Percentiles rank a stretch among this genome's conserved stretches.
Conservation (phyloP, 805 yeast genomes). For the Isabelozyma heimii region DNA sequence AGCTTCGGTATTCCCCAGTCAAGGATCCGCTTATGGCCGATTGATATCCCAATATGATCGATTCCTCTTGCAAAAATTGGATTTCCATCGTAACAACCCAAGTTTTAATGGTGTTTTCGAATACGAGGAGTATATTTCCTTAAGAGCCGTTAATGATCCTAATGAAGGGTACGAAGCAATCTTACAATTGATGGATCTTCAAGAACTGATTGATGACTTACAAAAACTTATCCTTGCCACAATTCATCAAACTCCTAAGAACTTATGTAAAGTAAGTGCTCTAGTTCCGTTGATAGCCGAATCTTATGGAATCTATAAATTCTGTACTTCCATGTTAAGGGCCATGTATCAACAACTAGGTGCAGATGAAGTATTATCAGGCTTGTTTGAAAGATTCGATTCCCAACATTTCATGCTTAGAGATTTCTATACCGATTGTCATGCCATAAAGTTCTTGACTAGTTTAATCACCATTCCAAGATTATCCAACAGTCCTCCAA, state of each 20-base stretch:
- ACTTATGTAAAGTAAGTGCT: conserved; percentile 80
- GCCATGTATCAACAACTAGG: conserved; percentile 77
- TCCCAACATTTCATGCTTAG: conserved; percentile 69
- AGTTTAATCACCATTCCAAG: conserved; percentile 79
- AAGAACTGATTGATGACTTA: conserved; percentile 77
- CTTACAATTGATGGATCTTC: conserved; percentile 78
- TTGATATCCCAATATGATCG: conserved; percentile 75
- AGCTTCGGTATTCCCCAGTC: conserved; percentile 49
- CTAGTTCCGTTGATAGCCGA: conserved; percentile 89
- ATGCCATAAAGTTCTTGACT: conserved; percentile 76
- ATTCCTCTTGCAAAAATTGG: conserved; percentile 68
- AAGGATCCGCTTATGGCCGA: conserved; percentile 57
- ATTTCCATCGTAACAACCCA: conserved; percentile 79
- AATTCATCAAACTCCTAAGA: conserved; percentile 54
- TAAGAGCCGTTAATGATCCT: conserved; percentile 86
- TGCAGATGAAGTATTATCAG: conserved; percentile 72
- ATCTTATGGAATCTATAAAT: conserved; percentile 88
- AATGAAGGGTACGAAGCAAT: conserved; percentile 93
- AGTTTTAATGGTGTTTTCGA: conserved; percentile 95
- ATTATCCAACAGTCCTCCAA: conserved; percentile 58
- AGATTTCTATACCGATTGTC: conserved; percentile 88
- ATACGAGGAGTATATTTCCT: conserved; percentile 89
- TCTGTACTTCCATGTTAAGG: conserved; percentile 83
- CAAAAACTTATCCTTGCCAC: conserved; percentile 75
- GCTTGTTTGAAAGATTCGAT: conserved; percentile 67